Evolutionary conservation across 1,139 yeast species (phyloP), one percentile per base, ranked within the genome.

Genomic region (Saccharomyces hybrid): DNA sequence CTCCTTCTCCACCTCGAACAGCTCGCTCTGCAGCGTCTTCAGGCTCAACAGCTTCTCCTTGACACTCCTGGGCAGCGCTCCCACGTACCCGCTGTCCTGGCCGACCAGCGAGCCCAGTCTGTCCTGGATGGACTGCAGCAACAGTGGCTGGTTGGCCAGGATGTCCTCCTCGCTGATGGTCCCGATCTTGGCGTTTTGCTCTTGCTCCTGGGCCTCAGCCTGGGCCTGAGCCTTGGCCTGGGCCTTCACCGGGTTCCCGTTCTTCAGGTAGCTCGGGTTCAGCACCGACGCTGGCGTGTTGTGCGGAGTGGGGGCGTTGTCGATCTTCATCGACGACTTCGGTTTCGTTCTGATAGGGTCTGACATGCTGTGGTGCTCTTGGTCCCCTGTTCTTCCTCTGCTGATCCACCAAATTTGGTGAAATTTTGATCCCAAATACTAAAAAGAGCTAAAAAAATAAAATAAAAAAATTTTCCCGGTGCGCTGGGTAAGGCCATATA

Each of bases 281-380:
- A 64, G 54, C 47, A 87, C 88, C 31, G 96, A 85, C 4, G 98
- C 88, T 26, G 99, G 99, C 1, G 99, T 93, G 77, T 93, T 93
- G 70, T 95, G 99, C 9, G 99, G 99, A 1, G 99, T 93, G 51
- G 99, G 99, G 4, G 99, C 99, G 68, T 85, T 84, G 62, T 95
- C 86, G 63, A 90, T 83, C 69, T 88, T 89, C 67, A 85, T 65
- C 3, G 67, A 64, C 26, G 67, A 64, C 53, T 65, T 67, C n/a
- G 69, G 64, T 50, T 66, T 65, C 31, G 70, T 60, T 57, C 64
- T 67, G 47, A 70, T 70, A 46, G 72, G 73, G 49, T 61, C 63
- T 9, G 69, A 63, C 72, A 68, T 68, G 28, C 7, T 42, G 44
- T 42, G 44, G 38, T 34, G 29, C 20, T 25, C 44, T 16, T 38